Conservation (phyloP, 2,329 filamentous ascomycete species). For the Colletotrichum sp. region DNA sequence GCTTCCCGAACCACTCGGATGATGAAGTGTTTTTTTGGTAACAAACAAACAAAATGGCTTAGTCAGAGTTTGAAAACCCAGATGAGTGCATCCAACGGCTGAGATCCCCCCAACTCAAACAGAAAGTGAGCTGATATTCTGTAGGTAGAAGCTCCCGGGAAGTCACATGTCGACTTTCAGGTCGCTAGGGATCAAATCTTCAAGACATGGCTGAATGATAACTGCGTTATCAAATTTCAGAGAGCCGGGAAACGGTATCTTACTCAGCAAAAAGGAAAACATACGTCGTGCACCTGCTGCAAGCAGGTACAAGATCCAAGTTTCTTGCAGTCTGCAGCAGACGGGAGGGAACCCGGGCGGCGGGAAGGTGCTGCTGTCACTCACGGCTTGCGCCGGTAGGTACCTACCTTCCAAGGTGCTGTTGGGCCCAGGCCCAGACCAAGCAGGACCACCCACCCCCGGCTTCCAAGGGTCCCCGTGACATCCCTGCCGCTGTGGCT, state of each 20-base stretch:
- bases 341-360: neutral
- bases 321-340: neutral
- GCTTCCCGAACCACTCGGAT: neutral
- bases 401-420: neutral
- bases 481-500: constrained; percentile 7
- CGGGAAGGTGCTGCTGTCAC: neutral
- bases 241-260: too few species aligned
- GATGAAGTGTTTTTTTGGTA: neutral
- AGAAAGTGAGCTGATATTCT: neutral
- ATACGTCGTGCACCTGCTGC: neutral
- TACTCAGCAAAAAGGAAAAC: neutral
- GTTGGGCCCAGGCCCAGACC: neutral
- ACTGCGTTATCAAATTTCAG: neutral
- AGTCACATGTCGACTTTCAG: neutral
- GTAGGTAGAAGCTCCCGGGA: neutral
- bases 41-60: neutral
- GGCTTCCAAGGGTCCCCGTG: neutral
- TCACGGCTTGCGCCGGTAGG: neutral
- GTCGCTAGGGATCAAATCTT: neutral
- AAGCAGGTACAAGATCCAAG: neutral
- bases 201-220: neutral
- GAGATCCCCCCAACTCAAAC: neutral
- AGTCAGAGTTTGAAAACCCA: neutral
- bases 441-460: neutral
- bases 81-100: neutral